These are phyloP conservation scores for Plasmodium gaboni DNA, from an alignment of 169 alveolate species.

Conservation along the genomic window DNA sequence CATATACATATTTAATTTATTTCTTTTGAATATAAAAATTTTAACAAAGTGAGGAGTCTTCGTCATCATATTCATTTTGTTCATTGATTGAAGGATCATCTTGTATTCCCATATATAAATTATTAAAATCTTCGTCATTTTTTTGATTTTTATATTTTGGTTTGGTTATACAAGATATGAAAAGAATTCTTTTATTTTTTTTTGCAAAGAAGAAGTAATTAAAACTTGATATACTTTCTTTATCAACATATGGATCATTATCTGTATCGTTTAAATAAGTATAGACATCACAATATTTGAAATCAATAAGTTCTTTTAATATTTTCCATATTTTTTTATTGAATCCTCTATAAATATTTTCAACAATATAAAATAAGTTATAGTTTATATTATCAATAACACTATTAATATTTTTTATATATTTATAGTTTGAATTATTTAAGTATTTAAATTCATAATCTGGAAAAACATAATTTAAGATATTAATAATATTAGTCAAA, in stretches of 20 bases:
- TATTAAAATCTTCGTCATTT: conserved; percentile 65
- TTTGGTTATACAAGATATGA: conserved; percentile 82
- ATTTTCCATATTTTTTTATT: conserved; percentile 83
- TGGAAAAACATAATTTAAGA: conserved; percentile 83
- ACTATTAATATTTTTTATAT: conserved; percentile 77
- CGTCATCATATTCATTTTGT: conserved; percentile 41
- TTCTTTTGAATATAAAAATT: neutral
- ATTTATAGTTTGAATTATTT: conserved; percentile 78
- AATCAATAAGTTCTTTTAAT: conserved; percentile 82
- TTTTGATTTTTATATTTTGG: conserved; percentile 74
- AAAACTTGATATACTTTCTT: conserved; percentile 79
- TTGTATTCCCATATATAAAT: conserved; percentile 38
- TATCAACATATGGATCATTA: conserved; percentile 83
- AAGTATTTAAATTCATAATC: conserved; percentile 85
- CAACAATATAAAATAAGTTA: conserved; percentile 82
- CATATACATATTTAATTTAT: too few species aligned
- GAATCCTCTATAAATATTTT: conserved; percentile 78
- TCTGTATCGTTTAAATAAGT: conserved; percentile 83
- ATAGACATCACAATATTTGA: conserved; percentile 82
- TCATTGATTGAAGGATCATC: conserved; percentile 51
- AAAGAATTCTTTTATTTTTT: conserved; percentile 80
- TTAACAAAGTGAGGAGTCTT: conserved; percentile 12
- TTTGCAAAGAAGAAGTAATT: conserved; percentile 85
- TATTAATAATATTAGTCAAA: conserved; percentile 34
- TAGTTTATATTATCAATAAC: conserved; percentile 84